A percentile compares a stretch with the other conserved stretches of the same genome.
phyloP scores from a whole-genome alignment of 2,329 filamentous ascomycete genomes.

The Neofusicoccum kwambonambiense region DNA sequence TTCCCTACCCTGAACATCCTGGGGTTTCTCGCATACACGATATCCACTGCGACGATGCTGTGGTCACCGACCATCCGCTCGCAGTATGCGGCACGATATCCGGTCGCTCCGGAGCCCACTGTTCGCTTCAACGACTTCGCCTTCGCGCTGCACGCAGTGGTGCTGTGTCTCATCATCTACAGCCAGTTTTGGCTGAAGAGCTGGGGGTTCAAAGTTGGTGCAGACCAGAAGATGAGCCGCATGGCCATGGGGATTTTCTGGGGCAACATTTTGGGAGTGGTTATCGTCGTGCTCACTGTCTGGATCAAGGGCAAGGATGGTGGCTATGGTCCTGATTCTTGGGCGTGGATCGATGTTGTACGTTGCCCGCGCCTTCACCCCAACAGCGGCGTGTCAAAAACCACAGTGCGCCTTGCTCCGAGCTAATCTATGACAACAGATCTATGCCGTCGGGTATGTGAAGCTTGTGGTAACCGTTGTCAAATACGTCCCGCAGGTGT shows the following conservation, averaged over 20 bases:
- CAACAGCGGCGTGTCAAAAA: not conserved
- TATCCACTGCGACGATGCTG: slow-evolving; percentile 73
- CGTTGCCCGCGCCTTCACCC: slow-evolving; percentile 22
- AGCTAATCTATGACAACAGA: slow-evolving; percentile 28
- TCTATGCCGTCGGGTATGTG: slow-evolving; percentile 75
- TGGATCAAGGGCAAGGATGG: slow-evolving; percentile 39
- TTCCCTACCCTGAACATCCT: slow-evolving; percentile 74
- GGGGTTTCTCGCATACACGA: slow-evolving; percentile 73
- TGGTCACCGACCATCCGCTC: slow-evolving; percentile 73
- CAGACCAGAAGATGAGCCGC: slow-evolving; percentile 54
- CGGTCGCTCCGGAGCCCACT: slow-evolving; percentile 70
- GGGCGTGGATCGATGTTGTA: slow-evolving; percentile 67
- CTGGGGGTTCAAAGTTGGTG: slow-evolving; percentile 72
- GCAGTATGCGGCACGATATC: slow-evolving; percentile 82
- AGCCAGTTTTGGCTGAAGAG: slow-evolving; percentile 70
- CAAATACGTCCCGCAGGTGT: slow-evolving; percentile 76
- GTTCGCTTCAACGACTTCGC: slow-evolving; percentile 87
- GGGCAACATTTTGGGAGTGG: slow-evolving; percentile 62
- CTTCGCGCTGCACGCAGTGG: slow-evolving; percentile 78
- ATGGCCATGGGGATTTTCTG: slow-evolving; percentile 68
- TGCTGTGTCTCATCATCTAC: slow-evolving; percentile 70
- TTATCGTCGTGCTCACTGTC: slow-evolving; percentile 50
- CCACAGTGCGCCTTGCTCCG: slow-evolving; percentile 18
- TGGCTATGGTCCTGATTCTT: slow-evolving; percentile 49
- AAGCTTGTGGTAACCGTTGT: slow-evolving; percentile 85